Percentiles rank a stretch among this genome's conserved stretches.
Evolutionary conservation across 2,329 filamentous ascomycete genomes (phyloP).

Genomic region (Albophoma yamanashiensis): DNA sequence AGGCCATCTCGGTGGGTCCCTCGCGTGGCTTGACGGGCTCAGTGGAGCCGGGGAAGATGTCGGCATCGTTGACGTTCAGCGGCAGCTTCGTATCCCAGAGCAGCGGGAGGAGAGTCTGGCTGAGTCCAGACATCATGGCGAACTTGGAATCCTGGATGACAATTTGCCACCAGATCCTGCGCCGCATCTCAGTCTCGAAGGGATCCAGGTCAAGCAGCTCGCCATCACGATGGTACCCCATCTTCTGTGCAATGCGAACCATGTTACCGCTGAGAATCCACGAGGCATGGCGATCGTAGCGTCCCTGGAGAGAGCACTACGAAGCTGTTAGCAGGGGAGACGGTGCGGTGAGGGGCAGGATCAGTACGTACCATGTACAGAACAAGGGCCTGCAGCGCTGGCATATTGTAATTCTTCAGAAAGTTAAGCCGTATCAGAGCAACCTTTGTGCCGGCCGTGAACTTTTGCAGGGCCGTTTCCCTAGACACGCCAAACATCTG

Average conservation of each 20-base stretch:
- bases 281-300: conserved; percentile 46
- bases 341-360: too few species aligned
- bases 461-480: conserved; percentile 38
- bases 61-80: conserved; percentile 47
- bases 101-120: conserved; percentile 37
- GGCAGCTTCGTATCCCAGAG: conserved; percentile 47
- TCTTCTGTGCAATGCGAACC: conserved; percentile 54
- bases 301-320: conserved; percentile 44
- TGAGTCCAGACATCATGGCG: conserved; percentile 46
- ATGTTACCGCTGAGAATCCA: conserved; percentile 52
- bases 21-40: conserved; percentile 40
- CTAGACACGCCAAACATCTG: conserved; percentile 39
- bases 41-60: conserved; percentile 42
- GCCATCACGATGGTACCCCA: conserved; percentile 56
- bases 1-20: conserved; percentile 52
- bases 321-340: neutral
- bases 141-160: conserved; percentile 46
- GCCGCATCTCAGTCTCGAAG: conserved; percentile 58
- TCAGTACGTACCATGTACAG: conserved; percentile 44
- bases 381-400: conserved; percentile 47
- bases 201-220: conserved; percentile 43
- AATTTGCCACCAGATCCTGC: conserved; percentile 57
- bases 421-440: conserved; percentile 44
- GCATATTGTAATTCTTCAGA: conserved; percentile 45
- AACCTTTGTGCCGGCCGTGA: conserved; percentile 38